Evolutionary conservation across 164 flowering plant species (phyloP), one percentile per base, ranked within the genome.

Genomic region (Buxus sempervirens): DNA sequence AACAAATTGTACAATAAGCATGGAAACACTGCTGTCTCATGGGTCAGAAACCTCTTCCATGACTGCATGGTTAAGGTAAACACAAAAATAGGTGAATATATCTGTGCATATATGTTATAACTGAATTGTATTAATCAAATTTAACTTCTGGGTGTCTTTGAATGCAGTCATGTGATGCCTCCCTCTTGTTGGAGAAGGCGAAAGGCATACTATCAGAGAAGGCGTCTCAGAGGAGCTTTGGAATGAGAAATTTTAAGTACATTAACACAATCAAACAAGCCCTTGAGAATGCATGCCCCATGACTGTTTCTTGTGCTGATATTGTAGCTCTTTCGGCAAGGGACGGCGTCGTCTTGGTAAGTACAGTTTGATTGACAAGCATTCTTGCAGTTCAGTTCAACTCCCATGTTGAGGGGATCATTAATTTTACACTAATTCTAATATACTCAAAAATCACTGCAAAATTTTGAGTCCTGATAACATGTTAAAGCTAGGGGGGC

Each of bases 301-400:
- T 16, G 41, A 88, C 84, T 0, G 98, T 93, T 68, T 93, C 98
- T 41, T 93, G 98, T 58, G 96, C 97, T n/a, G 97, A 93, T 69
- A 75, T 89, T 19, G 77, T 93, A 10, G 92, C 94, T 63, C 94
- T 93, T 66, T 85, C 97, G 1, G 96, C 98, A 9, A 72, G 97
- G 70, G 97, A 93, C 14, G 98, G 90, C 18, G 78, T 76, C 15
- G 77, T 75, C 36, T 59, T 85, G 92, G 96, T 90, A 78, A 1
- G 55, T 72, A 19, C 58, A 28, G 27, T 59, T 42, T 32, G 38
- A 32, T 7, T 32, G 38, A 32, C 3, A 7, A 32, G 38, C 38
- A 32, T 7, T n/a, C n/a, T n/a, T n/a, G n/a, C n/a, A n/a, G n/a
- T n/a, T n/a, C n/a, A n/a, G n/a, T n/a, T n/a, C n/a, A n/a, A n/a